These are phyloP conservation scores for Trichopus zeylanicus DNA, from an alignment of 116 monocot genomes.

Conservation along the genomic window DNA sequence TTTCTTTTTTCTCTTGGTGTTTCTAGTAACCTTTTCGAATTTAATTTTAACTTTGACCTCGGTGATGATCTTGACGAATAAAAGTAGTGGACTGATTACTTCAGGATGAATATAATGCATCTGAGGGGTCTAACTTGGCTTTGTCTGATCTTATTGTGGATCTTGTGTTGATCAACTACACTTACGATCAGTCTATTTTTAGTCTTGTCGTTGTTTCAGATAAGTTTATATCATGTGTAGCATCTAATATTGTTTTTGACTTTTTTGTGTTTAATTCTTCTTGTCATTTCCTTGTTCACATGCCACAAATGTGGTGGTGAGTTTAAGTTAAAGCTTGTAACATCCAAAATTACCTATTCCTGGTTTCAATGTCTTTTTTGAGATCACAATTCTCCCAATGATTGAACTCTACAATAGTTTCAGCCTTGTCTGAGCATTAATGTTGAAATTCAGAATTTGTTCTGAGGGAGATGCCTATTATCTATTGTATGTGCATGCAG, in stretches of 20 bases:
- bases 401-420: slow-evolving; percentile 14
- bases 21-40: not conserved
- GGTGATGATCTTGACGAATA: not conserved
- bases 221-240: no score
- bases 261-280: no score
- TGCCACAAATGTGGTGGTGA: no score
- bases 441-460: slow-evolving; percentile 8
- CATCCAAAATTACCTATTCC: no score
- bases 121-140: not conserved
- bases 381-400: not conserved
- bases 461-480: slow-evolving; percentile 12
- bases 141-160: not conserved
- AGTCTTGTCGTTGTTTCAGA: no score
- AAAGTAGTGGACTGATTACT: slow-evolving; percentile 13
- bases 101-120: not conserved
- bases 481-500: not conserved
- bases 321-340: no score
- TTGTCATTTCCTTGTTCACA: no score
- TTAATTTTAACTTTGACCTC: not conserved
- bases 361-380: no score
- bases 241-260: no score
- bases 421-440: slow-evolving; percentile 27
- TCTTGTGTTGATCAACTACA: not conserved
- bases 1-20: not conserved
- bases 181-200: no score